Conservation (phyloP, 78 protist genomes). For the Mantamonas sphyraenae region DNA sequence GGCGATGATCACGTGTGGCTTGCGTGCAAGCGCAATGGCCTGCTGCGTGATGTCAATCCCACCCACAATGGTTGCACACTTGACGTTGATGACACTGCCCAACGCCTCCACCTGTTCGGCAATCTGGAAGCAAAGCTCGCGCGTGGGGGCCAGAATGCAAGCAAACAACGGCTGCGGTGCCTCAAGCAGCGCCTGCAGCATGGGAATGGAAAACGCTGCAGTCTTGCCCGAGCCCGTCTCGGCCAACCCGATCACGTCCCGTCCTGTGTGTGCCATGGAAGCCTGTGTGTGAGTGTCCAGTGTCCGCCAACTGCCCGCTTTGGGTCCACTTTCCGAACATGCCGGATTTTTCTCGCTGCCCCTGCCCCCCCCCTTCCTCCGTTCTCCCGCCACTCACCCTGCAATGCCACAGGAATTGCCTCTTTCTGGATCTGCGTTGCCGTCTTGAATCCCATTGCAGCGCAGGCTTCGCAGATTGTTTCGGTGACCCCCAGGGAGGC, state of each 20-base stretch:
- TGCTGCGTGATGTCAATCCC: constrained; percentile 63
- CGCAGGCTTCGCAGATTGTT: constrained; percentile 55
- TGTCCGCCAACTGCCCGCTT: neutral
- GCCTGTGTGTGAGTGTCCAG: neutral
- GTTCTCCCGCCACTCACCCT: constrained; percentile 27
- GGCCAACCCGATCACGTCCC: constrained; percentile 87
- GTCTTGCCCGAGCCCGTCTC: constrained; percentile 98
- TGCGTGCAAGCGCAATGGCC: constrained; percentile 61
- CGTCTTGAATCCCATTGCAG: constrained; percentile 18
- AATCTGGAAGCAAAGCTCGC: constrained; percentile 96
- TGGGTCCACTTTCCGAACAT: neutral
- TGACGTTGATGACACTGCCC: constrained; percentile 79
- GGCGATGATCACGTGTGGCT: constrained; percentile 93
- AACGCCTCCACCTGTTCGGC: constrained; percentile 78
- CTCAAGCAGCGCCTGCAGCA: constrained; percentile 65
- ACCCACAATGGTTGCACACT: constrained; percentile 63
- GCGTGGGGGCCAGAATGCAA: constrained; percentile 61
- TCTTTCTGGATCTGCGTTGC: constrained; percentile 77
- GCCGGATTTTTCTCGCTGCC: neutral
- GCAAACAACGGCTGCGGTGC: constrained; percentile 49
- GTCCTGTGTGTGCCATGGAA: constrained; percentile 1
- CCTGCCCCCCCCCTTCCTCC: neutral
- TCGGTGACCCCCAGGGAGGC: constrained; percentile 53
- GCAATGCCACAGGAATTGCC: constrained; percentile 72
- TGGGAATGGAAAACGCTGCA: constrained; percentile 91